phyloP scores from a whole-genome alignment of 2,329 filamentous ascomycete genomes.

The Colletotrichum sp. region DNA sequence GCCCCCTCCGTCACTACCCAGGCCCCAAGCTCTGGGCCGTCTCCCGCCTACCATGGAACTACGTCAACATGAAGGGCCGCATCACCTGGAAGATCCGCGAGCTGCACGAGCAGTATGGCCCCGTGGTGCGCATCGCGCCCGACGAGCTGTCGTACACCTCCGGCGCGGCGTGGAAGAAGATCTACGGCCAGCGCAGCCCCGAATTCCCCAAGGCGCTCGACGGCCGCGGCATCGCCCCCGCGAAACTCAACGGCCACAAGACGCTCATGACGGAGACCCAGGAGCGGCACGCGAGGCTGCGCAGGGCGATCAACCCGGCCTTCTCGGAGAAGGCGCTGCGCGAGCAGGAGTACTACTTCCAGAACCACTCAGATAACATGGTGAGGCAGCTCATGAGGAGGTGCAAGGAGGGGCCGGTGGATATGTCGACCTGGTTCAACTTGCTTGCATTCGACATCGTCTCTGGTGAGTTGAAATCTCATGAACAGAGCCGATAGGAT shows the following conservation, averaged over 20 bases:
- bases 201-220: constrained; percentile 1
- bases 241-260: not conserved
- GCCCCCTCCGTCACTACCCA: constrained; percentile 32
- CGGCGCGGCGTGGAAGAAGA: constrained; percentile 41
- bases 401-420: not conserved
- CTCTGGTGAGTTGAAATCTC: not conserved
- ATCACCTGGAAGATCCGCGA: constrained; percentile 2
- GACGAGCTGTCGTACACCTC: constrained; percentile 42
- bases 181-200: constrained; percentile 34
- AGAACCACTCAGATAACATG: constrained; percentile 28
- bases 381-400: constrained; percentile 20
- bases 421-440: constrained; percentile 31
- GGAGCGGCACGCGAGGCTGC: constrained; percentile 23
- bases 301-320: constrained; percentile 28
- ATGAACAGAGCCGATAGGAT: no score
- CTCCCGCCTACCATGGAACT: constrained; percentile 3
- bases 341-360: constrained; percentile 32
- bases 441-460: constrained; percentile 30
- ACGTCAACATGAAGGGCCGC: not conserved
- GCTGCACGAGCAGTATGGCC: constrained; percentile 28
- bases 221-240: not conserved
- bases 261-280: not conserved
- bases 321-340: constrained; percentile 33
- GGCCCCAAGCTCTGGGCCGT: constrained; percentile 32
- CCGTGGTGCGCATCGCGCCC: constrained; percentile 44